Percentiles rank a stretch among this genome's conserved stretches.
Evolutionary conservation across 2,329 filamentous ascomycete genomes (phyloP).

Genomic region (Colletotrichum sp.): DNA sequence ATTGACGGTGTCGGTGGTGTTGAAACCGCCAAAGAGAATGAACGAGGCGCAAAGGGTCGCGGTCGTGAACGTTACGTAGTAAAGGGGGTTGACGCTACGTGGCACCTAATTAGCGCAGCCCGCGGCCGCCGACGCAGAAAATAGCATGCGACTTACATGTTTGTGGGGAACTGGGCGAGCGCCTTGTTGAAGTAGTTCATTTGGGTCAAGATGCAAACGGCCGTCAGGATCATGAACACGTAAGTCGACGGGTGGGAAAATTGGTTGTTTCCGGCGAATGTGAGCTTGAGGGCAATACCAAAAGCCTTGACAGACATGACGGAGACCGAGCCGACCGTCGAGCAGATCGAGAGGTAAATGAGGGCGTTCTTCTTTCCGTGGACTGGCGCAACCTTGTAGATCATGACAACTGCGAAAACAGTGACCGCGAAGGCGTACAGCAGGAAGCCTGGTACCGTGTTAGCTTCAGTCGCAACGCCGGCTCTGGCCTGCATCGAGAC

Average conservation of each 20-base stretch:
- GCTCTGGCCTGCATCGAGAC: slow-evolving; percentile 22
- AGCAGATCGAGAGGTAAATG: slow-evolving; percentile 97
- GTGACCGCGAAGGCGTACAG: slow-evolving; percentile 82
- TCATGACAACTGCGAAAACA: slow-evolving; percentile 90
- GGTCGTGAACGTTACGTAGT: slow-evolving; percentile 98
- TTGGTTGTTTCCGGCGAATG: slow-evolving; percentile 91
- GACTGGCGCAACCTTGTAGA: slow-evolving; percentile 88
- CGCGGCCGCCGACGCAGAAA: neutral
- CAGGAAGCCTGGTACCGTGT: slow-evolving; percentile 72
- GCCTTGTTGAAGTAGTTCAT: slow-evolving; percentile 99
- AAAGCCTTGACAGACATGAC: slow-evolving; percentile 99
- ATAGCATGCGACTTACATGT: slow-evolving; percentile 74
- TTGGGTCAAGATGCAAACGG: slow-evolving; percentile 94
- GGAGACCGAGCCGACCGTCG: slow-evolving; percentile 93
- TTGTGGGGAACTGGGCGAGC: slow-evolving; percentile 93
- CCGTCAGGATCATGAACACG: slow-evolving; percentile 92
- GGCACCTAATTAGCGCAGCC: neutral
- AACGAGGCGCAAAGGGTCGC: slow-evolving; percentile 94
- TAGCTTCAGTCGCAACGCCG: neutral
- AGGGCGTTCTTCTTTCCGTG: slow-evolving; percentile 96
- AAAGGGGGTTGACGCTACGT: slow-evolving; percentile 86
- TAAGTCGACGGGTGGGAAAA: slow-evolving; percentile 96
- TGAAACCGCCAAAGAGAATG: slow-evolving; percentile 95
- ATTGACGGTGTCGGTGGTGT: slow-evolving; percentile 89
- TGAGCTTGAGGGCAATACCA: slow-evolving; percentile 95